Evolutionary conservation across 2,329 filamentous ascomycete species (phyloP), one percentile per base, ranked within the genome.

Genomic region (Pseudopyricularia cyperi): DNA sequence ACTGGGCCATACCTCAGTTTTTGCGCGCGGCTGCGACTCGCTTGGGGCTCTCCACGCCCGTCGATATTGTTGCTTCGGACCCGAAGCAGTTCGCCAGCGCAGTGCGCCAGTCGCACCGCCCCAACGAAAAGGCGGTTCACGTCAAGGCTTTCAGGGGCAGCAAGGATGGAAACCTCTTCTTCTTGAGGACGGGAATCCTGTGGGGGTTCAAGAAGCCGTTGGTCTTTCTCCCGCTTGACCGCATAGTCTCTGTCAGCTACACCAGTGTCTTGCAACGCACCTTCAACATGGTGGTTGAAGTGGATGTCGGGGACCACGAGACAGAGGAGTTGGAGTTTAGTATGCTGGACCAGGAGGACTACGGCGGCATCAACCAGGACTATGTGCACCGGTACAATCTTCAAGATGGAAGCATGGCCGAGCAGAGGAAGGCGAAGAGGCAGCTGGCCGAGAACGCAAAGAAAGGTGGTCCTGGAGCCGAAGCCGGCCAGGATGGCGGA

Each of bases 181-280:
- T 85, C 61, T 66, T 86, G 15, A 74, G 80, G 32, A 80, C 72
- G 26, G 82, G 82, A 14, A 84, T 86, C 52, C 62, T 86, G 7
- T 86, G 81, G 80, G 81, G 73, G 0, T 86, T 82, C 69, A 85
- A 84, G 65, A 86, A 85, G 64, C 82, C 82, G 0, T 63, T 85
- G 2, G 66, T 83, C 22, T 85, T 84, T 58, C 69, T 85, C 5
- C 79, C 80, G 4, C 71, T 83, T 17, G 73, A 77, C 51, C 71
- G 75, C 12, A 79, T 85, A 50, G 70, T 71, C 0, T 79, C 80
- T 2, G 70, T 84, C n/a, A 83, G 79, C 59, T 85, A 83, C 62
- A 83, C 80, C 5, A 83, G 70, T 54, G 79, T 86, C 26, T 67
- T 85, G 46, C 81, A 84, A 60, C 73, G 82, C 22, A 86, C 82